Conservation (phyloP, 2,329 filamentous ascomycete species). For the Tolypocladium nubicola region DNA sequence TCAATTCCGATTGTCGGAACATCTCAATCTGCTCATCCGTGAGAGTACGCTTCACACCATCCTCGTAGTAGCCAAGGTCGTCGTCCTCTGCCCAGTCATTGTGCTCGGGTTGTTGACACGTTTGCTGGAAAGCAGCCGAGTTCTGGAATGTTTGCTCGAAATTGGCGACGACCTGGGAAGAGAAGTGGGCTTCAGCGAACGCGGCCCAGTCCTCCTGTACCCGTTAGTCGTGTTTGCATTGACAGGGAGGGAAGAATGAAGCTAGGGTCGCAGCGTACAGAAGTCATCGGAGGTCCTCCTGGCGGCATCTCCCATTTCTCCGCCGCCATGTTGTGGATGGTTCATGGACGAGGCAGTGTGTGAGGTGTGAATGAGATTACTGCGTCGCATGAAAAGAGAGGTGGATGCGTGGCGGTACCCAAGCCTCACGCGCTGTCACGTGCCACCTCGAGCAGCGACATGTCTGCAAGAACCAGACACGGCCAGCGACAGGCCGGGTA, state of each 20-base stretch:
- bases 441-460: neutral
- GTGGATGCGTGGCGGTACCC: neutral
- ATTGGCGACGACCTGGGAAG: slow-evolving; percentile 28
- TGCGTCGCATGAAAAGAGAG: neutral
- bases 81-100: slow-evolving; percentile 42
- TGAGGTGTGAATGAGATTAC: neutral
- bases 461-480: neutral
- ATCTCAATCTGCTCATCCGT: slow-evolving; percentile 87
- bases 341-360: neutral
- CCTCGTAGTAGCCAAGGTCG: slow-evolving; percentile 70
- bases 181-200: slow-evolving; percentile 54
- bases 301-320: neutral
- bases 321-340: neutral
- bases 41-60: slow-evolving; percentile 79
- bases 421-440: neutral
- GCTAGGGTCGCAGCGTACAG: neutral
- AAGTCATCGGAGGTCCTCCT: neutral
- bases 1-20: slow-evolving; percentile 81
- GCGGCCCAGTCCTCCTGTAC: slow-evolving; percentile 46
- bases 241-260: neutral
- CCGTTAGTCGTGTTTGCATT: slow-evolving; percentile 8
- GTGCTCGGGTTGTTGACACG: slow-evolving; percentile 17
- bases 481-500: neutral
- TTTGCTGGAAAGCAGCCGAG: slow-evolving; percentile 15
- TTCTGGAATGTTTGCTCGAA: slow-evolving; percentile 36